These are phyloP conservation scores for Gossypium longicalyx DNA, from an alignment of 345 rosid species.

Conservation along the genomic window DNA sequence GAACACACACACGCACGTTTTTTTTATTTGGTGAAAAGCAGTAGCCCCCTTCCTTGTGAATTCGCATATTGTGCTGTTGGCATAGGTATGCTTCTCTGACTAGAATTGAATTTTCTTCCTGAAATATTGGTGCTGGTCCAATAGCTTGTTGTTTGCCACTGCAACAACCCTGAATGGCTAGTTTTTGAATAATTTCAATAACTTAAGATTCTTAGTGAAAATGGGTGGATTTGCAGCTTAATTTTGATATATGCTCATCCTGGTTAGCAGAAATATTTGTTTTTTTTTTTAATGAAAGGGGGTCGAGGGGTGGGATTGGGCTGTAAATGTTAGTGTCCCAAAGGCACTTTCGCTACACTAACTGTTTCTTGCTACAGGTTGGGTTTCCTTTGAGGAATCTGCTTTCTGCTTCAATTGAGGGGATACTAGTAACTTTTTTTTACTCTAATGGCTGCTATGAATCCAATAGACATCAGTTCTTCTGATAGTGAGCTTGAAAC, in stretches of 20 bases:
- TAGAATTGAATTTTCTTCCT: not conserved
- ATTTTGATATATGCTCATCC: slow-evolving; percentile 18
- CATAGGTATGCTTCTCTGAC: not conserved
- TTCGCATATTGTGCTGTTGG: not conserved
- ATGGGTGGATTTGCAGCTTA: slow-evolving; percentile 19
- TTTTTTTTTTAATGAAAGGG: not conserved
- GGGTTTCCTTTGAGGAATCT: slow-evolving; percentile 20
- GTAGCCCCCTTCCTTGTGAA: not conserved
- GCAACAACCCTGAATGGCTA: not conserved
- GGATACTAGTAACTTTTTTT: slow-evolving; percentile 10
- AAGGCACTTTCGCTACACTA: not conserved
- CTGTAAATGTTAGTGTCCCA: not conserved
- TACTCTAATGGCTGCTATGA: slow-evolving; percentile 31
- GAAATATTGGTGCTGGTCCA: slow-evolving; percentile 1
- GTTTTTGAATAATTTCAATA: not conserved
- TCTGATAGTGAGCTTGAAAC: slow-evolving; percentile 69
- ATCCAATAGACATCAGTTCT: slow-evolving; percentile 75
- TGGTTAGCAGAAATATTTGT: slow-evolving; percentile 15
- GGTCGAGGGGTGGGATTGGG: not conserved
- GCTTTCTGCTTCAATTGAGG: slow-evolving; percentile 17
- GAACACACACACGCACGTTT: too few relatives aligned
- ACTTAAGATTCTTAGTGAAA: not conserved
- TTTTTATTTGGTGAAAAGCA: not conserved
- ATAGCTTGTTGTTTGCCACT: not conserved
- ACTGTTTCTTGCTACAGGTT: slow-evolving; percentile 29